These are phyloP conservation scores for Crucihimalaya himalaica DNA, from an alignment of 345 rosid species.

Conservation along the genomic window DNA sequence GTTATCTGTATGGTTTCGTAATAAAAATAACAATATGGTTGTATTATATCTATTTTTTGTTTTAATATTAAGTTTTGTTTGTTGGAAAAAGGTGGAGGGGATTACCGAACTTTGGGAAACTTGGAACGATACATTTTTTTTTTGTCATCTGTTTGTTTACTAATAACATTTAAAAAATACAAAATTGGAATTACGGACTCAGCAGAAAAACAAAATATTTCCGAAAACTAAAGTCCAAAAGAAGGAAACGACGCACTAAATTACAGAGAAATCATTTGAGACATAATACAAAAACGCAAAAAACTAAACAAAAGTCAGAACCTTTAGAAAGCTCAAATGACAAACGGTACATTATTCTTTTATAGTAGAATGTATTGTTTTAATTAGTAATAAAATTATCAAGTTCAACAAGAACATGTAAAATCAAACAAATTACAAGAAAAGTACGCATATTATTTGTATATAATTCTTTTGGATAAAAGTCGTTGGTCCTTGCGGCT, in stretches of 20 bases:
- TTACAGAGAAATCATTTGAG: too few species aligned
- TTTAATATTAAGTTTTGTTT: neutral
- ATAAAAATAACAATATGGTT: neutral
- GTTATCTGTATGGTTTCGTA: neutral
- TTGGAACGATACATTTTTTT: conserved; percentile 10
- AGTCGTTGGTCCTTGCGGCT: conserved; percentile 22
- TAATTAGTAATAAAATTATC: neutral
- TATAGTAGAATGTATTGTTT: neutral
- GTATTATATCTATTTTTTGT: neutral
- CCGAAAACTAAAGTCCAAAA: too few species aligned
- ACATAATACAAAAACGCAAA: too few species aligned
- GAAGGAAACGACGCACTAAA: too few species aligned
- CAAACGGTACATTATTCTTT: conserved; percentile 10
- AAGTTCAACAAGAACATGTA: neutral
- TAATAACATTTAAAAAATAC: too few species aligned
- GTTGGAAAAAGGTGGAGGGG: conserved; percentile 8
- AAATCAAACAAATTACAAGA: conserved; percentile 5
- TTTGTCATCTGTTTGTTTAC: too few species aligned
- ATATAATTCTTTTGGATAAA: neutral
- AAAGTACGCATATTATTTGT: neutral
- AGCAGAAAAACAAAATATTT: too few species aligned
- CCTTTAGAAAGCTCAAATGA: too few species aligned
- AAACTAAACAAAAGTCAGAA: too few species aligned
- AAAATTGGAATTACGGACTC: too few species aligned
- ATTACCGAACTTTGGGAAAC: neutral